Conservation (phyloP, 208 protist genomes). For the Trypanosoma avium region DNA sequence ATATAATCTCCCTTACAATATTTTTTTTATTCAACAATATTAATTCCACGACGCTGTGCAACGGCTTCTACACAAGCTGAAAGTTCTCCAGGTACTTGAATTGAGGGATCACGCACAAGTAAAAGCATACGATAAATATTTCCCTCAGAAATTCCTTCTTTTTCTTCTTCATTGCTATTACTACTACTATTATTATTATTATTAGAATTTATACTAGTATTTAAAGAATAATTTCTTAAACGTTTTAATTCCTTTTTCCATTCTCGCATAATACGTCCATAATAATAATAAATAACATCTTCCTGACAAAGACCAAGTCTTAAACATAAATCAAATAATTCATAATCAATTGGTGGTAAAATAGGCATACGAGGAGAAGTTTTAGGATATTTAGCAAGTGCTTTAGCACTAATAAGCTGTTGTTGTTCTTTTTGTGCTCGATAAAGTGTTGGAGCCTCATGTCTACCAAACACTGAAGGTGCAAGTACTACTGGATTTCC, state of each 20-base stretch:
- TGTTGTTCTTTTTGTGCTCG: slow-evolving; percentile 9
- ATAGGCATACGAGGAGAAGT: slow-evolving; percentile 53
- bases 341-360: slow-evolving; percentile 78
- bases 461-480: slow-evolving; percentile 56
- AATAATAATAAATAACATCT: slow-evolving; percentile 62
- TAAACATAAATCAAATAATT: slow-evolving; percentile 71
- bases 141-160: slow-evolving; percentile 22
- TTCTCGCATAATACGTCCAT: slow-evolving; percentile 68
- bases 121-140: slow-evolving; percentile 61
- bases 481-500: slow-evolving; percentile 39
- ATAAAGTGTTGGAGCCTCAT: slow-evolving; percentile 36
- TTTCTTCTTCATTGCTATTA: not conserved
- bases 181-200: not conserved
- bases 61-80: slow-evolving; percentile 62
- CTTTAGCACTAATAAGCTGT: slow-evolving; percentile 48
- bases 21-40: too few relatives aligned
- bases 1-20: too few relatives aligned
- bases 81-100: slow-evolving; percentile 76
- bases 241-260: slow-evolving; percentile 56
- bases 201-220: not conserved
- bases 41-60: slow-evolving; percentile 11
- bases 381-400: slow-evolving; percentile 59
- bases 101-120: slow-evolving; percentile 64
- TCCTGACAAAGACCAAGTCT: slow-evolving; percentile 53
- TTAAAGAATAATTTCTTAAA: not conserved